These are phyloP conservation scores for Galeopsis tetrahit DNA, from an alignment of 257 asterid species.

Conservation along the genomic window DNA sequence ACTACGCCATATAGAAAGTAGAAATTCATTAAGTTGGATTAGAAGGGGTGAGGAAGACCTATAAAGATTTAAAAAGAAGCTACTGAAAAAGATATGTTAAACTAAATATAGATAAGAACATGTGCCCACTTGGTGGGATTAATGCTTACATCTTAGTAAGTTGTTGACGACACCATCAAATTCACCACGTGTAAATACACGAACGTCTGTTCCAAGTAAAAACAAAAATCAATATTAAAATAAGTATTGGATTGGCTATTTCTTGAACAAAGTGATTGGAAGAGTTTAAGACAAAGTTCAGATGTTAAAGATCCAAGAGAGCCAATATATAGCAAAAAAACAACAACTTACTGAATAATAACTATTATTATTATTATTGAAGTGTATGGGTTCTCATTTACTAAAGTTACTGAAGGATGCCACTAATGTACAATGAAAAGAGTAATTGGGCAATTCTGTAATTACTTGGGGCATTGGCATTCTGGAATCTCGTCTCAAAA, in stretches of 20 bases:
- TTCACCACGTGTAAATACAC: too few species aligned
- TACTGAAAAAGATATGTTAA: too few species aligned
- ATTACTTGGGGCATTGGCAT: not conserved
- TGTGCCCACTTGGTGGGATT: too few species aligned
- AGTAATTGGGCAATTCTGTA: not conserved
- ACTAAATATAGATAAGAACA: too few species aligned
- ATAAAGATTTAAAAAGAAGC: too few species aligned
- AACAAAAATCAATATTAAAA: not conserved
- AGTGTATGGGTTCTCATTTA: not conserved
- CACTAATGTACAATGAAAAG: not conserved
- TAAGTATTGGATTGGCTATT: not conserved
- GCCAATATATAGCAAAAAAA: too few species aligned
- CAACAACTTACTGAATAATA: too few species aligned
- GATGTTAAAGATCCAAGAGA: too few species aligned
- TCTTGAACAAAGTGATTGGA: not conserved
- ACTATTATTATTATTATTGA: not conserved
- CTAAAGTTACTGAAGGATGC: not conserved
- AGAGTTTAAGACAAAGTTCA: too few species aligned
- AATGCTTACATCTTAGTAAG: too few species aligned
- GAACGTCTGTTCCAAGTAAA: not conserved
- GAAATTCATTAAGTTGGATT: not conserved
- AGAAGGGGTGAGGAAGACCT: too few species aligned
- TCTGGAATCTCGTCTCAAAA: not conserved
- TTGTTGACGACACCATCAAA: too few species aligned
- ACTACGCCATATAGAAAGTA: not conserved